Evolutionary conservation across 495 filamentous ascomycete species (phyloP), one percentile per base, ranked within the genome.

Genomic region (Aspergillus incahuasiensis): DNA sequence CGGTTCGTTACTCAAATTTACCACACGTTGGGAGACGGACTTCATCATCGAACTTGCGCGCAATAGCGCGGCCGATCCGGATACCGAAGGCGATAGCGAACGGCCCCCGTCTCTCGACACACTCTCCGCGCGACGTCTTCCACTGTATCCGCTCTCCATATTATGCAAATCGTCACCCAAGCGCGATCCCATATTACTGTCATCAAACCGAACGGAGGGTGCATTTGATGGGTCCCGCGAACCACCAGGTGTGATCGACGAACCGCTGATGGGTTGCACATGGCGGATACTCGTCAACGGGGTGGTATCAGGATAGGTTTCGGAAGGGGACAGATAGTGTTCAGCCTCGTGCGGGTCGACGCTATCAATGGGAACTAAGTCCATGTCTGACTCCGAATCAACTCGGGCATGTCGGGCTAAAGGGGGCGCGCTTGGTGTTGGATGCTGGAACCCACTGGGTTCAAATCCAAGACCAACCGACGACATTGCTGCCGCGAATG

Each of bases 21-120:
- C 94, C 54, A 99, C 91, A 69, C 94, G 91, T 72, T 96, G 91
- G 18, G 95, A 97, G 84, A 97, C 95, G 60, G 91, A 91, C 61
- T 91, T 88, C 70, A 99, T 86, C 63, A 97, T 94, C 4, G 92
- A 95, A 30, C 91, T 88, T 52, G 94, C 89, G 60, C 90, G 78
- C 19, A 81, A 79, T 51, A 95, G 68, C 34, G 90, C n/a, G n/a
- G n/a, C 85, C 40, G 86, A 82, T 47, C 78, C 78, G 11, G 83
- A 81, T 8, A 82, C 67, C n/a, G 84, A 84, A 4, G 84, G 78
- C 5, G 92, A 96, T 63, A 84, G 47, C 65, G 85, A 78, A 65
- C 88, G 72, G 68, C 75, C 71, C 65, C 79, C 57, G 59, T 77
- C 56, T 62, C 77, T 61, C 68, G 74, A 71, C 68, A 79, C 83